Base-by-base conservation (phyloP, 1,284 basidiomycete genomes). In the Ceratobasidium sp. region DNA sequence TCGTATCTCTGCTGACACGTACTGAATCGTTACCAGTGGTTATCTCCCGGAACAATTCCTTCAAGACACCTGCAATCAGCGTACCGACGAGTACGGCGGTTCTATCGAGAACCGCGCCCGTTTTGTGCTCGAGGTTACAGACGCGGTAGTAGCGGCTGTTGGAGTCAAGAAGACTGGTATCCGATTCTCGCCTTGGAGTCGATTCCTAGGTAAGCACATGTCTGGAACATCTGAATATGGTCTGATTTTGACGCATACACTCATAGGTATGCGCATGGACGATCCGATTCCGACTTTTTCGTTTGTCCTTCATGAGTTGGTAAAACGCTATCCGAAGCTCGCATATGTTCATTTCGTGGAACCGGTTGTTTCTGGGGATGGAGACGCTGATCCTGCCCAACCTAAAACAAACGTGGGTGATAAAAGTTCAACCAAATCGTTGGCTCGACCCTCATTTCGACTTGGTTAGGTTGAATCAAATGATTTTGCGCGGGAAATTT, bases 1-100 rank as follows among this genome's bases (percentile, higher is more conserved):
- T 47, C 7, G 45, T 47, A 20, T 47, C 53, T 38, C 22, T 42
- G 20, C 7, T 49, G 34, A 17, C 50, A 58, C 70, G 49, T 69
- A 10, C n/a, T 29, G 6, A 31, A 12, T 4, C 29, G 1, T 29
- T 22, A 15, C 2, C 34, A 68, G 64, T 17, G 76, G 78, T 2
- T 79, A 79, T 73, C 75, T 80, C 1, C 53, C 81, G 50, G 79
- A 83, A 73, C 82, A 83, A 74, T 82, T 82, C 77, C 68, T 79
- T 27, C 77, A 80, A 72, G 65, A 76, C 45, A 74, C 50, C 47
- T 77, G 76, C 45, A 83, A 83, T 77, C 75, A 80, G 52, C 80
- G 82, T 43, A 80, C 79, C 5, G 83, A 84, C 75, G 73, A 77
- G 22, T 84, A 80, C 74, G 82, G 82, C 10, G 82, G 82, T 6